Evolutionary conservation across 768 basidiomycete species (phyloP).

Genomic region (Mycena leptocephala): DNA sequence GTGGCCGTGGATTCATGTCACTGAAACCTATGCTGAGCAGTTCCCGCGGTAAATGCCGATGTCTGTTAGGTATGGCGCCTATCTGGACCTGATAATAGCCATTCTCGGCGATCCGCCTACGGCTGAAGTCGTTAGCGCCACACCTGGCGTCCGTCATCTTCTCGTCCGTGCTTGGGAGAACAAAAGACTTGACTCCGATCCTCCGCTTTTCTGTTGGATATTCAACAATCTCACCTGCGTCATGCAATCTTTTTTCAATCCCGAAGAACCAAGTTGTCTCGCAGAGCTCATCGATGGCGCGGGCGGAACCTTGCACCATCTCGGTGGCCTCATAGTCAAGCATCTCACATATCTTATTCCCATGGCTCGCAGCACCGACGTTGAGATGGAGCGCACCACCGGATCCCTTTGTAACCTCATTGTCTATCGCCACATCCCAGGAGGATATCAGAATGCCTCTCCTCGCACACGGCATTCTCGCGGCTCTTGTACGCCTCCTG

Average conservation of each 20-base stretch:
- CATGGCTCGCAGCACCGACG: too few species aligned
- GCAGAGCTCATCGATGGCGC: too few species aligned
- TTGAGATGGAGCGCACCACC: neutral
- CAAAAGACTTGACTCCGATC: neutral
- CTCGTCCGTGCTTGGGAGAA: neutral
- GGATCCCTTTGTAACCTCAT: neutral
- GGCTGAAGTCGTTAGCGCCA: neutral
- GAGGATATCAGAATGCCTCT: neutral
- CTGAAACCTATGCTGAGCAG: neutral
- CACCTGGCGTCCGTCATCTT: neutral
- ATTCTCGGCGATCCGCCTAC: neutral
- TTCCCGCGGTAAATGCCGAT: neutral
- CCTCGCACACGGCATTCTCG: neutral
- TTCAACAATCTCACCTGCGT: neutral
- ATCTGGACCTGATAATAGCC: neutral
- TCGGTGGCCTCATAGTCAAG: too few species aligned
- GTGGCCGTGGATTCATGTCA: neutral
- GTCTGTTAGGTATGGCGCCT: neutral
- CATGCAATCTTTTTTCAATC: neutral
- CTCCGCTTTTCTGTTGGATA: neutral
- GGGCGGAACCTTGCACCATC: too few species aligned
- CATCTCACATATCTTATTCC: too few species aligned
- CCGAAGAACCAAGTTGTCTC: too few species aligned
- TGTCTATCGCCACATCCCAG: neutral
- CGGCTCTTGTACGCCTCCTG: neutral